Evolutionary conservation across 2,329 filamentous ascomycete species (phyloP).

Genomic region (Aspergillus ochraceoroseus): DNA sequence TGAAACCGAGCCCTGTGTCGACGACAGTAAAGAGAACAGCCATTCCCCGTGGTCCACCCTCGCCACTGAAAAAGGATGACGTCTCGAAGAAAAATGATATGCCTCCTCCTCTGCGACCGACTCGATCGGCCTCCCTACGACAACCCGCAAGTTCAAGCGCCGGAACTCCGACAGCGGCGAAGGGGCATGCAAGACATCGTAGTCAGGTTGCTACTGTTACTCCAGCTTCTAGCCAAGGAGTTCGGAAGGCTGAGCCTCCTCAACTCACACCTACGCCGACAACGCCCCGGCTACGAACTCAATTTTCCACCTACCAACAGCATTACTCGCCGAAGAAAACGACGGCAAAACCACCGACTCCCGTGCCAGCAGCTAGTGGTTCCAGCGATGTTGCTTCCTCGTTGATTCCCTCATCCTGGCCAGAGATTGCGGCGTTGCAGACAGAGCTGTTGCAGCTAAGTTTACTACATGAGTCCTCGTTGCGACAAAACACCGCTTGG

Average conservation of each 20-base stretch:
- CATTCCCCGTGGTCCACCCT: conserved; percentile 19
- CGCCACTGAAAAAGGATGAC: conserved; percentile 20
- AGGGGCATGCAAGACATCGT: conserved; percentile 34
- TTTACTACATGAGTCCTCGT: conserved; percentile 34
- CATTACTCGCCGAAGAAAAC: conserved; percentile 41
- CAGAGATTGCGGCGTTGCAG: conserved; percentile 37
- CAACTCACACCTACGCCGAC: conserved; percentile 17
- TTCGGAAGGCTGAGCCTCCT: conserved; percentile 19
- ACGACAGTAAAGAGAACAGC: conserved; percentile 21
- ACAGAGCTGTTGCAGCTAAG: conserved; percentile 44
- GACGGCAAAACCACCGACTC: conserved; percentile 23
- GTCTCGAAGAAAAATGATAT: conserved; percentile 22
- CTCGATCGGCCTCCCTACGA: conserved; percentile 37
- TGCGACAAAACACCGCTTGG: conserved; percentile 31
- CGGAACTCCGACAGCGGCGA: conserved; percentile 14
- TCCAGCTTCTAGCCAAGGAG: conserved; percentile 12
- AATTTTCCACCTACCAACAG: conserved; percentile 39
- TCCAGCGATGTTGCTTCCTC: conserved; percentile 18
- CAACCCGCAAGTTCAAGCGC: conserved; percentile 29
- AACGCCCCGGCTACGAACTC: conserved; percentile 25
- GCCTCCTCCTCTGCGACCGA: conserved; percentile 33
- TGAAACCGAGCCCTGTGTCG: conserved; percentile 17
- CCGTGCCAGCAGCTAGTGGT: conserved; percentile 18
- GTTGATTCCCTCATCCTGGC: conserved; percentile 29
- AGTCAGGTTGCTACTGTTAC: conserved; percentile 32